Base-by-base conservation (phyloP, 1,139 yeast species). In the Saccharomycopsis hybrid region DNA sequence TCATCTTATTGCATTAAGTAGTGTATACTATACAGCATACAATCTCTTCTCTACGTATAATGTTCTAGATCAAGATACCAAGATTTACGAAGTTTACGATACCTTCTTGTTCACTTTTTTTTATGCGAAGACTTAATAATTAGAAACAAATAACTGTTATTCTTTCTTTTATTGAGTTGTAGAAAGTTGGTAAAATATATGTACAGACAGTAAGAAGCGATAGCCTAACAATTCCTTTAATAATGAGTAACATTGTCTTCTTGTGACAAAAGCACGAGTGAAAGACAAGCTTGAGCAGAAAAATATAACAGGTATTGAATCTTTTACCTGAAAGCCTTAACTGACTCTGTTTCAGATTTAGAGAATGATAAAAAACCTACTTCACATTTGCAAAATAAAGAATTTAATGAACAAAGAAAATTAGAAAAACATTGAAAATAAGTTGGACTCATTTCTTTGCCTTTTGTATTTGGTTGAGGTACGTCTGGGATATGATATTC, bases 401-500 rank as follows among this genome's bases (percentile, higher is more conserved):
- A 18, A 18, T 18, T 18, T 18, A 18, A 18, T 18, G 18, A 18
- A 18, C 18, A 18, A 18, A 18, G 18, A 18, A 18, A 18, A 18
- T 18, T 18, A 18, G 18, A 18, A 18, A 18, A 18, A 18, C 18
- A 18, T 18, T 18, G 18, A 18, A 18, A 18, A 18, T 18, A 18
- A 18, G 18, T 18, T 18, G 7, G 13, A 25, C 8, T 32, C 38
- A 48, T 40, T 44, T 48, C 36, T 39, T 44, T 13, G 76, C 71
- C 56, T 74, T 73, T 61, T 84, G 92, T 59, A 88, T 84, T 65
- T 95, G 76, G 29, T 79, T 65, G 50, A 87, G 78, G 65, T 87
- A 88, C 9, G 87, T 72, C 65, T 80, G 81, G 31, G 95, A 85
- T 49, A 88, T 73, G 50, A 82, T 73, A 62, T 88, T 88, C 96